Evolutionary conservation across 148 eudicot genomes (phyloP).

Genomic region (Fagopyrum homotropicum): DNA sequence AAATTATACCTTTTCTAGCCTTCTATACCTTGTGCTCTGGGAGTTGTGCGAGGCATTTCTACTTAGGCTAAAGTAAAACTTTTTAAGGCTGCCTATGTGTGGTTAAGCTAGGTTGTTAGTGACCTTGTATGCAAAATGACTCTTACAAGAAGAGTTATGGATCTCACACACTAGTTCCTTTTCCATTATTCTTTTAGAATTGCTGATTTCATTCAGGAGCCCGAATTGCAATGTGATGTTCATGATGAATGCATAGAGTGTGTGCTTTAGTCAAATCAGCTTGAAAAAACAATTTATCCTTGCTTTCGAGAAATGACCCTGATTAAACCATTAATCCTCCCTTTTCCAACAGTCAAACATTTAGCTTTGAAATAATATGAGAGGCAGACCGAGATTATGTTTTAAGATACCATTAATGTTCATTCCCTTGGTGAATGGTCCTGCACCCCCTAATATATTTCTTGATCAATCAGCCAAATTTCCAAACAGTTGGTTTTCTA

Average conservation of each 20-base stretch:
- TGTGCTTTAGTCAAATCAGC: background rate
- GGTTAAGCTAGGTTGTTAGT: background rate
- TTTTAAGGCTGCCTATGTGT: background rate
- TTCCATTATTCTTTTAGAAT: background rate
- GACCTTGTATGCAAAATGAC: conserved; percentile 1
- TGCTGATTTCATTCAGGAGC: background rate
- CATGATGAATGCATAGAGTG: background rate
- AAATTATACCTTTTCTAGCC: background rate
- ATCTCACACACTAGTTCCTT: background rate
- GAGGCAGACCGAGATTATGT: background rate
- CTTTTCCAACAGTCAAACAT: background rate
- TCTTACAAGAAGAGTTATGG: background rate
- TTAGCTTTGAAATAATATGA: background rate
- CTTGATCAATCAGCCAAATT: background rate
- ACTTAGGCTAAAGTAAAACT: background rate
- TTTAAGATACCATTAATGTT: background rate
- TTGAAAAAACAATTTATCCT: background rate
- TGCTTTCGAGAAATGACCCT: background rate
- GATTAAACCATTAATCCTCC: background rate
- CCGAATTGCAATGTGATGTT: background rate
- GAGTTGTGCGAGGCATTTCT: background rate
- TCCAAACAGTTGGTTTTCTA: background rate
- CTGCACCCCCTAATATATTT: background rate
- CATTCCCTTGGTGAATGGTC: background rate
- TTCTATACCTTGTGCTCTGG: background rate